Evolutionary conservation across 2,329 filamentous ascomycete species (phyloP).

Genomic region (Parastagonospora nodorum): DNA sequence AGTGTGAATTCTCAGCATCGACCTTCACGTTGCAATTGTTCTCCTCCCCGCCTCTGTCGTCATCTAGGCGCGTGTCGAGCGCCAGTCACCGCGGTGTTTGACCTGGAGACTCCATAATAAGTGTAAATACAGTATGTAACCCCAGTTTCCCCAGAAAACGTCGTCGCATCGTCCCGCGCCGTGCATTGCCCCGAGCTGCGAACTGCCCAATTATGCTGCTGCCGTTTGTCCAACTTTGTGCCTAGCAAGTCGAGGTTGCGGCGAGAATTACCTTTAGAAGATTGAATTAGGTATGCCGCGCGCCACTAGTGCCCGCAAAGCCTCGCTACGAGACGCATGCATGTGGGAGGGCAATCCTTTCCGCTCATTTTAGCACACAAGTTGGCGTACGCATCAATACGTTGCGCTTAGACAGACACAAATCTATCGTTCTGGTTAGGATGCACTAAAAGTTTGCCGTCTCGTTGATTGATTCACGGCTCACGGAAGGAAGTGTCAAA

Average conservation of each 20-base stretch:
- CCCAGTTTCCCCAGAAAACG: slow-evolving; percentile 26
- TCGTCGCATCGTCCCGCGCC: slow-evolving; percentile 27
- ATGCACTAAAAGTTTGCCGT: too few species aligned
- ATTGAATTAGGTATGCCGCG: not conserved
- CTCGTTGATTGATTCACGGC: too few species aligned
- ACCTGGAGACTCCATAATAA: slow-evolving; percentile 15
- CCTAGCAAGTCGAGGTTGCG: slow-evolving; percentile 7
- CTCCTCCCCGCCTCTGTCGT: not conserved
- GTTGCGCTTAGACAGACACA: too few species aligned
- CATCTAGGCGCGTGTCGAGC: not conserved
- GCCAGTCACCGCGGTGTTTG: slow-evolving; percentile 13
- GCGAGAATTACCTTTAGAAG: slow-evolving; percentile 12
- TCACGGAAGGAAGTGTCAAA: too few species aligned
- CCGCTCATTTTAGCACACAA: not conserved
- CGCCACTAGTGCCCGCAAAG: not conserved
- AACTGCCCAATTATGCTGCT: slow-evolving; percentile 8
- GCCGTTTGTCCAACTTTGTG: slow-evolving; percentile 5
- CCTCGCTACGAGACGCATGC: not conserved
- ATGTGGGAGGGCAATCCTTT: not conserved
- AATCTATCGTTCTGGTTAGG: too few species aligned
- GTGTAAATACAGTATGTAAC: slow-evolving; percentile 1
- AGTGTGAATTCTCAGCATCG: not conserved
- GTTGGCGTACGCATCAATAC: not conserved
- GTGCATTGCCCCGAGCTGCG: slow-evolving; percentile 10
- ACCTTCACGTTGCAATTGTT: not conserved